Base-by-base conservation (phyloP, 75 land plant genomes). In the Pseudotsuga menziesii region DNA sequence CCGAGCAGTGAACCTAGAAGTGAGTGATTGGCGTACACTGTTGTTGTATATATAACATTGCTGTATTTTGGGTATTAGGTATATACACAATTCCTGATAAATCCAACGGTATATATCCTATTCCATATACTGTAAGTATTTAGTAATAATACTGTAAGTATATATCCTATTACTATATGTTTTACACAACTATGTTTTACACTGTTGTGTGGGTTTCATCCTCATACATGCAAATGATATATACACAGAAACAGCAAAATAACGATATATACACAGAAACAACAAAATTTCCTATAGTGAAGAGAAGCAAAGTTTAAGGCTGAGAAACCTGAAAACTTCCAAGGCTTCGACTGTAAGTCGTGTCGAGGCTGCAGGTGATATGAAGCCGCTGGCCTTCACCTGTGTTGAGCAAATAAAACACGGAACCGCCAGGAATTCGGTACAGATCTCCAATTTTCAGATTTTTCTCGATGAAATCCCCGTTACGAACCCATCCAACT, bases 341-440 rank as follows among this genome's bases (percentile, higher is more conserved):
- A 56, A 48, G 17, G 56, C 74, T 75, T n/a, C 85, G 72, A 59
- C 81, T 80, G 26, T 85, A 74, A 4, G 88, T 74, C 0, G 82
- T 70, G 58, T 90, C 93, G 57, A 93, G 80, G 77, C 90, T 83
- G 75, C 90, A 84, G 48, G 90, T 80, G 9, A 90, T 67, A 20
- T 83, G 80, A 5, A 90, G 81, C 63, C 81, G 82, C 75, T 88
- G 85, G 1, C 84, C 90, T 52, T 83, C 75, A 15, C 72, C 83
- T 8, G 76, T 73, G 74, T 92, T 92, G 3, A 80, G 73, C 36
- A 92, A 2, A 79, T 92, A 90, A 79, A 92, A 90, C 4, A 87
- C 86, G 4, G 95, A 85, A 2, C 92, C 94, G 6, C 88, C 83
- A 14, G 86, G 80, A 26, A 92, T 79, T 20, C 82, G 66, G 69